A percentile compares a stretch with the other conserved stretches of the same genome.
phyloP scores from a whole-genome alignment of 495 filamentous ascomycete species.

The Lasiosphaeria hispida region DNA sequence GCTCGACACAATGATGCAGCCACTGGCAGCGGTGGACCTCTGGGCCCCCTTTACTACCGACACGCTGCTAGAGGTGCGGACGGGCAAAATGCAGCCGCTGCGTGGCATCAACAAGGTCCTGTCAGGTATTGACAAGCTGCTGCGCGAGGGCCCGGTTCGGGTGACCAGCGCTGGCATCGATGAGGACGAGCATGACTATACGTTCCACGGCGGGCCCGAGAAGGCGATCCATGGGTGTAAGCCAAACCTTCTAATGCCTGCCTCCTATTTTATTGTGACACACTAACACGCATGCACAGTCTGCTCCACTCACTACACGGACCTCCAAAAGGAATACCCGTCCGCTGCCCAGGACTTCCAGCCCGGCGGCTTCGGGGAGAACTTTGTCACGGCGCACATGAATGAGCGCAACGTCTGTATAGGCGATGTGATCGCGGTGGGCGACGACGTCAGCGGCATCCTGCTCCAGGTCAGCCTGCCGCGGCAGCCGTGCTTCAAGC shows the following conservation, averaged over 20 bases:
- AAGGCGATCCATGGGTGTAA: conserved; percentile 58
- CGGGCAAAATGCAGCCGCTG: conserved; percentile 50
- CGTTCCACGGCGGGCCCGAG: conserved; percentile 53
- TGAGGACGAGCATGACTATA: conserved; percentile 55
- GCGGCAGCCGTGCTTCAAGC: conserved; percentile 56
- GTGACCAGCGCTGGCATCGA: conserved; percentile 47
- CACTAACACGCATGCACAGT: conserved; percentile 28
- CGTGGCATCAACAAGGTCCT: conserved; percentile 35
- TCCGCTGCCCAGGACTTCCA: conserved; percentile 41
- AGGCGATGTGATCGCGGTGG: conserved; percentile 50
- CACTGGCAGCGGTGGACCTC: conserved; percentile 33
- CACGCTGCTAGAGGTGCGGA: conserved; percentile 51
- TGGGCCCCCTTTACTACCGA: conserved; percentile 43
- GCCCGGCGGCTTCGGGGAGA: conserved; percentile 58
- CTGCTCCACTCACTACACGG: conserved; percentile 51
- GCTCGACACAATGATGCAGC: too few relatives aligned
- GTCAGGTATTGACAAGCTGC: conserved; percentile 53
- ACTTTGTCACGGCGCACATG: conserved; percentile 48
- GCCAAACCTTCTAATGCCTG: conserved; percentile 8
- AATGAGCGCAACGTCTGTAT: conserved; percentile 60
- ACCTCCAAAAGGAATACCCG: conserved; percentile 46
- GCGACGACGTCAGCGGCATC: not conserved
- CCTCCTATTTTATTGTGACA: not conserved
- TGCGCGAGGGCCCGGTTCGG: conserved; percentile 37
- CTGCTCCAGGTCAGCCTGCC: conserved; percentile 42